Evolutionary conservation across 139 green algal species (phyloP), one percentile per base, ranked within the genome.

Genomic region (Chlorokybus atmophyticus): DNA sequence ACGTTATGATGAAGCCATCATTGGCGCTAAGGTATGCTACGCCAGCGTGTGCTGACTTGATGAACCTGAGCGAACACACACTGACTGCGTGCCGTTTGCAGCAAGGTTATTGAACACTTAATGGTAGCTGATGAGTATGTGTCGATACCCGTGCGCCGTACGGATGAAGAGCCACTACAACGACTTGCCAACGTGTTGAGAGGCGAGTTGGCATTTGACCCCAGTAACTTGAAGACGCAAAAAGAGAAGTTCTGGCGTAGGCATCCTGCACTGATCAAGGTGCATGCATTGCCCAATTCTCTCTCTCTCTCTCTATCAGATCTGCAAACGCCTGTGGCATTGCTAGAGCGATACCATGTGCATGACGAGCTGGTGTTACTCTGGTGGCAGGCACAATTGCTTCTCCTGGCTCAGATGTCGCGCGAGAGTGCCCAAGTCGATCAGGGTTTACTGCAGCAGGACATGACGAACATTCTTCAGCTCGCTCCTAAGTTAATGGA

Each of bases 201-300:
- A n/a, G 30, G 42, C 1, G 56, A 70, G 55, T 55, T 70, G 21
- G 42, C 26, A 3, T 32, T 71, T 7, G 63, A 71, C 35, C 63
- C 63, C n/a, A 73, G 66, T 50, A 65, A 65, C 57, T 53, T 77
- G 8, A 74, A 74, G 50, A 57, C 73, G 49, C 39, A 59, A 24
- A 65, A 53, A 21, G 58, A 56, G 2, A 67, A 73, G 44, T 68
- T 71, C 57, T 71, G 56, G 56, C 52, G 51, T 0, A 19, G 27
- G 44, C 27, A 61, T 27, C 56, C 63, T 2, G 44, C 40, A 0
- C 49, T 71, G 7, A 30, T 71, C 55, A 71, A 71, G 63, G 63
- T 71, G 14, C 39, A 21, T 21, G 3, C 21, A 31, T 21, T 53
- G n/a, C 47, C 47, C 8, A 19, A 17, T n/a, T 10, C 7, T 17